Base-by-base conservation (phyloP, 2,329 filamentous ascomycete species). In the Nemania serpens region DNA sequence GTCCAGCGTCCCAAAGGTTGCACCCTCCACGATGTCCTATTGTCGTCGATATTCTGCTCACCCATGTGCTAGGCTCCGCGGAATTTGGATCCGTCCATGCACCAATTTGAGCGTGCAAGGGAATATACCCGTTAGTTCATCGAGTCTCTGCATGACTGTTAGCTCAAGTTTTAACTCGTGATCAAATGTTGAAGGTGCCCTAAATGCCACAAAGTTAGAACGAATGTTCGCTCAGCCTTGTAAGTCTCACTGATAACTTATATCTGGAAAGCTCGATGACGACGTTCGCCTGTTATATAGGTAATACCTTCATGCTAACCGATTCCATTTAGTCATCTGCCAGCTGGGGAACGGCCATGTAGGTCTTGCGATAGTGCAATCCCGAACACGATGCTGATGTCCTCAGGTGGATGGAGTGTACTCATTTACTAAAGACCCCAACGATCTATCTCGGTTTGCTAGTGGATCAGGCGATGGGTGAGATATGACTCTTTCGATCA, bases 321-420 rank as follows among this genome's bases (percentile, higher is more conserved):
- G 17, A 1, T 3, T 29, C 11, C 20, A 11, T 50, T 3, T 29
- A 67, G 65, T 72, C 72, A 79, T 99, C 46, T 91, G 85, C 0
- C 91, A 97, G 75, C 86, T 99, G 22, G 94, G 94, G 55, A 84
- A 86, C 34, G 94, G 95, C 18, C 95, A 99, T 77, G 91, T 67
- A 60, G 48, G 61, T 50, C 29, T 33, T 33, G 25, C 1, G 3
- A 36, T 11, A 15, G 12, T n/a, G 2, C 20, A 41, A 15, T 34
- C 2, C 51, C 5, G 6, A 45, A 39, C 6, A 20, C 7, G 13
- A 22, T 48, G 41, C 59, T 66, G 22, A 66, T 56, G 6, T 25
- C n/a, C 11, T 39, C 22, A 66, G 64, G 64, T 97, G 58, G 95
- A 99, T 72, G 95, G 95, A 65, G 87, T 91, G 10, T 95, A 94